These are phyloP conservation scores for Cercospora sojina DNA, from an alignment of 2,329 filamentous ascomycete species.

Conservation along the genomic window DNA sequence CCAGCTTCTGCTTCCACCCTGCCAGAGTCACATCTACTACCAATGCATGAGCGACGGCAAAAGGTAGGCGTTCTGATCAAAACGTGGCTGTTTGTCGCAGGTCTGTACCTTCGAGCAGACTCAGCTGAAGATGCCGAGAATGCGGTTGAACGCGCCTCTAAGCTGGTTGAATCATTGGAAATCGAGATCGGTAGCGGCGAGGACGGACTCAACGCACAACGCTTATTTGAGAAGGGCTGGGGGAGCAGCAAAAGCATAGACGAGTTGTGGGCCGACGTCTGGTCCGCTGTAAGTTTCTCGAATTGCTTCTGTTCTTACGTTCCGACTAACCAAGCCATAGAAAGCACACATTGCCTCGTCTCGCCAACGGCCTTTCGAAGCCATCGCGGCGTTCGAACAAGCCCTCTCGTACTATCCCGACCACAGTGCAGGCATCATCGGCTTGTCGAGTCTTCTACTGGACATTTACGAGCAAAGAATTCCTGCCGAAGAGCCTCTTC, in stretches of 20 bases:
- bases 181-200: conserved; percentile 59
- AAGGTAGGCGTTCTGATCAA: conserved; percentile 64
- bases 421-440: conserved; percentile 76
- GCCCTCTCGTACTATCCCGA: conserved; percentile 77
- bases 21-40: conserved; percentile 51
- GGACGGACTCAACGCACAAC: conserved; percentile 58
- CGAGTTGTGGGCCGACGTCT: conserved; percentile 80
- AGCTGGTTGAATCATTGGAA: conserved; percentile 71
- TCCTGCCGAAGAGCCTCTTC: conserved; percentile 57
- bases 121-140: conserved; percentile 77
- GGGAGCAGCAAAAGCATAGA: conserved; percentile 78
- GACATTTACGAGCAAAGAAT: conserved; percentile 72
- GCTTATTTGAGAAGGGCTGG: conserved; percentile 68
- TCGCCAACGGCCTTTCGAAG: conserved; percentile 63
- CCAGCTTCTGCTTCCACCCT: conserved; percentile 38
- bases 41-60: conserved; percentile 54
- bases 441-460: conserved; percentile 78
- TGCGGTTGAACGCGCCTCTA: conserved; percentile 77
- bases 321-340: conserved; percentile 44
- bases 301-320: too few relatives aligned
- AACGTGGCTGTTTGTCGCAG: conserved; percentile 87
- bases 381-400: conserved; percentile 75
- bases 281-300: conserved; percentile 61
- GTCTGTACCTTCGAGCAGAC: conserved; percentile 78
- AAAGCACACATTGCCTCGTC: conserved; percentile 66